Evolutionary conservation across 176 grass and related monocot genomes (phyloP), one percentile per base, ranked within the genome.

Genomic region (Cymbopogon citratus): DNA sequence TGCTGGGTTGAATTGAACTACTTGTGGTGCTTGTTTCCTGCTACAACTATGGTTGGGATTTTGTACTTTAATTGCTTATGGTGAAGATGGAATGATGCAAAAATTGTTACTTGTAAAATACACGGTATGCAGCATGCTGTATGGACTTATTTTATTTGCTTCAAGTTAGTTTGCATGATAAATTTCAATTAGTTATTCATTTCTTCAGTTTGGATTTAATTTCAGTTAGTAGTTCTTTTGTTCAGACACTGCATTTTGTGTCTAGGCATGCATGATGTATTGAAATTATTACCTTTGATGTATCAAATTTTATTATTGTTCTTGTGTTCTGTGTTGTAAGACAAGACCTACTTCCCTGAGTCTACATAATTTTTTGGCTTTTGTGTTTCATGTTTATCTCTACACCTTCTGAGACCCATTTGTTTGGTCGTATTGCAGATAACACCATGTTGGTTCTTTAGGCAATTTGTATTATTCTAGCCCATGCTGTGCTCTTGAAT

Each of bases 71-170:
- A 31, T 43, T 66, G n/a, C 5, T 82, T 72, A 24, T 52, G 19
- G 24, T 72, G 10, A 12, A 26, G 9, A 27, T 25, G 2, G n/a
- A 19, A 78, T 18, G 8, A 27, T 43, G 6, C n/a, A 15, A 86
- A 15, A 86, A 75, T 8, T 21, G 7, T 72, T 71, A 59, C 38
- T 86, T 74, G 34, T 74, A n/a, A 62, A 77, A 29, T 63, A 27
- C 14, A 7, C 14, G 7, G 10, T 1, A 31, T 26, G 23, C 10
- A 12, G 10, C 1, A 31, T 26, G 23, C 10, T 60, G 23, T 2
- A 0, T 26, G 25, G 60, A 65, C 59, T 45, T 78, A 14, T 63
- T 78, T 31, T 63, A 19, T 62, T 16, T n/a, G 21, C 6, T 75
- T 5, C 19, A 38, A 25, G 19, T 24, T 56, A 23, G 16, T 54